Evolutionary conservation across 306 rosid species (phyloP).

Genomic region (Albizia julibrissin): DNA sequence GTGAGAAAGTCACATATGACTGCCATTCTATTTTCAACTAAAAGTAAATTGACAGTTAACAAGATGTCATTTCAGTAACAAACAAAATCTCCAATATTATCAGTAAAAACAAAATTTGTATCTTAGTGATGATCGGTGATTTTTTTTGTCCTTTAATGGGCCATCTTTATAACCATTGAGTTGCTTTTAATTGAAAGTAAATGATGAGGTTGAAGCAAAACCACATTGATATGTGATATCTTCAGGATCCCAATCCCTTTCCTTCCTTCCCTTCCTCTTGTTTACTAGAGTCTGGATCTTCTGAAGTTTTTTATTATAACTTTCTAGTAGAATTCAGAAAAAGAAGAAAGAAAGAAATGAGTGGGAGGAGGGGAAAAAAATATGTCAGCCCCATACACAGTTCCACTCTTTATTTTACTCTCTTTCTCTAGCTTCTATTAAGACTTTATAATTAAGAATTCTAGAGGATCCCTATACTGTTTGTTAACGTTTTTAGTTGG

Average conservation of each 20-base stretch:
- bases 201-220: not conserved
- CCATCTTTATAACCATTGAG: not conserved
- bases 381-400: not conserved
- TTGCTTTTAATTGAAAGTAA: not conserved
- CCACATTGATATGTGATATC: not conserved
- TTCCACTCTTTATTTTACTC: not conserved
- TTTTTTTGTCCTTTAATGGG: not conserved
- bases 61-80: not conserved
- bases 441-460: not conserved
- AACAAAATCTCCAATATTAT: not conserved
- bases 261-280: not conserved
- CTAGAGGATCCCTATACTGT: not conserved
- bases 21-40: not conserved
- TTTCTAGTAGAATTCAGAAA: not conserved
- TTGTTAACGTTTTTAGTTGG: conserved; percentile 2
- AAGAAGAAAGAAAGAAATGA: not conserved
- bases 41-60: not conserved
- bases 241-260: not conserved
- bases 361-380: not conserved
- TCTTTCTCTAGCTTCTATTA: not conserved
- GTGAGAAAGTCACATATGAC: not conserved
- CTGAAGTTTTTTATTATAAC: not conserved
- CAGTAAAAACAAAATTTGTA: not conserved
- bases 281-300: not conserved
- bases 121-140: not conserved